A percentile compares a stretch with the other conserved stretches of the same genome.
phyloP scores from a whole-genome alignment of 352 stramenopile species.

The Pythium aphanidermatum region DNA sequence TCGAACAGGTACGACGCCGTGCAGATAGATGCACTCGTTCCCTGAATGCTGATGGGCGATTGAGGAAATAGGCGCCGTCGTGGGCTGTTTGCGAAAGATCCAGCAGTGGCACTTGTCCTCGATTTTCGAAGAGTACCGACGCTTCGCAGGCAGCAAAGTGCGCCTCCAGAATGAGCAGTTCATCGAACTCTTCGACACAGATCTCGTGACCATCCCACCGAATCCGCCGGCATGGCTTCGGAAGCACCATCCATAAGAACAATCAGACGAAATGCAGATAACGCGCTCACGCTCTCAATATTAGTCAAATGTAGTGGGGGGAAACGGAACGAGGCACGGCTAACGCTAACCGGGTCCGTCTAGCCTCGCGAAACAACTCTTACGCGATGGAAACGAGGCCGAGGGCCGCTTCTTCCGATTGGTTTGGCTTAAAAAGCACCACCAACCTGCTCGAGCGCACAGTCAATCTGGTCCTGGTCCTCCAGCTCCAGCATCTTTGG shows the following conservation, averaged over 20 bases:
- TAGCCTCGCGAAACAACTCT: too few relatives aligned
- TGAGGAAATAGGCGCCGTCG: constrained; percentile 55
- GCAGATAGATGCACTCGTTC: background rate
- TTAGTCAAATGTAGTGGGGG: too few relatives aligned
- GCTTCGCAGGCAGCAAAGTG: constrained; percentile 88
- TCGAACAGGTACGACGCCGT: constrained; percentile 56
- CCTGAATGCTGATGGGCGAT: background rate
- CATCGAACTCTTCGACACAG: constrained; percentile 93
- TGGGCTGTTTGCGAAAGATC: constrained; percentile 90
- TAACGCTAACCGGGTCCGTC: background rate
- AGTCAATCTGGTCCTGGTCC: constrained; percentile 98
- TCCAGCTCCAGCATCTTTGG: constrained; percentile 97
- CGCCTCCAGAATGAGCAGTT: constrained; percentile 92
- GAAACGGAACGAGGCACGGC: constrained; percentile 1
- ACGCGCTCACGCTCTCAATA: too few relatives aligned
- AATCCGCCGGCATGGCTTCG: constrained; percentile 69
- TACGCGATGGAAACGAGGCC: background rate
- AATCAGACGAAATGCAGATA: constrained; percentile 3
- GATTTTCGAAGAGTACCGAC: constrained; percentile 92
- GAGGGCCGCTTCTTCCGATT: background rate
- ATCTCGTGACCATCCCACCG: constrained; percentile 82
- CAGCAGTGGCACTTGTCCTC: constrained; percentile 91
- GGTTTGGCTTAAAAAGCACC: constrained; percentile 35
- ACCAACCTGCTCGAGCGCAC: constrained; percentile 88
- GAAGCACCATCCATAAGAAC: constrained; percentile 32